Percentiles rank a stretch among this genome's conserved stretches.
Evolutionary conservation across 73 alveolate species (phyloP).

Genomic region (Halteria grandinella): DNA sequence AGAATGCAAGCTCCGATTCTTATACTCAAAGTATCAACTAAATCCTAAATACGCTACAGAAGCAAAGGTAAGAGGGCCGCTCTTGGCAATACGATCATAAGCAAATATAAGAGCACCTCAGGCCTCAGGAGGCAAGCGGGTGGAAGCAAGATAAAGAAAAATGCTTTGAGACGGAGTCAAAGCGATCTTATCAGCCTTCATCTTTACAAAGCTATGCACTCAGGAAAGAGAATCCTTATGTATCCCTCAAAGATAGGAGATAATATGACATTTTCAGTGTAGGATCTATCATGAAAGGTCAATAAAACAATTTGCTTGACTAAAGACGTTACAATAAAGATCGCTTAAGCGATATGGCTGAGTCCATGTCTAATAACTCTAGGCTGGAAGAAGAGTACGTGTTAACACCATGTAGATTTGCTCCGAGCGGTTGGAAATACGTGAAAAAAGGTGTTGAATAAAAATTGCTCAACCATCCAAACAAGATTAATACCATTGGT

Average conservation of each 20-base stretch:
- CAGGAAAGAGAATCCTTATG: background rate
- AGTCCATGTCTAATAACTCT: background rate
- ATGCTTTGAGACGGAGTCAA: conserved; percentile 10
- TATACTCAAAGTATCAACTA: too few relatives aligned
- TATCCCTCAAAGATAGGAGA: conserved; percentile 9
- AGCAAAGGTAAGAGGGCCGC: too few relatives aligned
- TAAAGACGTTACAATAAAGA: background rate
- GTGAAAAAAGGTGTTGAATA: background rate
- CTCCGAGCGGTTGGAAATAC: conserved; percentile 19
- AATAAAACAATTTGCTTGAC: conserved; percentile 1
- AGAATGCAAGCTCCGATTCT: too few relatives aligned
- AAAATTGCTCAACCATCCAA: conserved; percentile 15
- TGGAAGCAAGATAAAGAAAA: conserved; percentile 11
- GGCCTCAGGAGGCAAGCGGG: conserved; percentile 6
- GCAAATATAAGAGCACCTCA: conserved; percentile 16
- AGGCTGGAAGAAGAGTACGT: conserved; percentile 5
- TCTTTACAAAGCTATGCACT: background rate
- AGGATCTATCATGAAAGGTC: background rate
- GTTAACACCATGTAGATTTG: conserved; percentile 22
- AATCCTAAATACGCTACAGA: too few relatives aligned
- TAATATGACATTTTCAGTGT: conserved; percentile 16
- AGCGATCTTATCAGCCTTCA: background rate
- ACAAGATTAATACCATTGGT: conserved; percentile 8
- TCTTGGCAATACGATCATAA: conserved; percentile 27
- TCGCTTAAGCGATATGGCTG: background rate